Conservation (phyloP, 2,329 filamentous ascomycete genomes). For the Fusarium avenaceum region DNA sequence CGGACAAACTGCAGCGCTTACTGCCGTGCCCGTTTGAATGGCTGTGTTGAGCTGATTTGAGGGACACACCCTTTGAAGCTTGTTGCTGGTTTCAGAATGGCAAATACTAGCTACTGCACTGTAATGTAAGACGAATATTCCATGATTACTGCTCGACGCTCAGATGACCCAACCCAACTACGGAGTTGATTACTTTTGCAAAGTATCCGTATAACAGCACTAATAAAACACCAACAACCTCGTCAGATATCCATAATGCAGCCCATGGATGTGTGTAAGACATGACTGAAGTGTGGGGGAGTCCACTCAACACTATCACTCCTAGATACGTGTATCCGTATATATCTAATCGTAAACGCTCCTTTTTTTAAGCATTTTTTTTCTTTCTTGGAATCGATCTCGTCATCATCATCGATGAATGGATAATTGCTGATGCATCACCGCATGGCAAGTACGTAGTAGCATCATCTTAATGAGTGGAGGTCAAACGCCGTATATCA, state of each 20-base stretch:
- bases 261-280: conserved; percentile 28
- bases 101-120: conserved; percentile 7
- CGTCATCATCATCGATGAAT: conserved; percentile 20
- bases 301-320: conserved; percentile 7
- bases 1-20: conserved; percentile 20
- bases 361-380: background rate
- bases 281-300: conserved; percentile 10
- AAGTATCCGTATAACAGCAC: background rate
- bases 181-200: conserved; percentile 17
- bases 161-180: conserved; percentile 16
- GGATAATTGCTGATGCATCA: conserved; percentile 24
- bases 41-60: conserved; percentile 4
- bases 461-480: conserved; percentile 13
- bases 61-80: conserved; percentile 14
- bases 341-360: conserved; percentile 1
- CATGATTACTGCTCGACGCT: conserved; percentile 25
- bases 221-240: conserved; percentile 1
- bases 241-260: conserved; percentile 14
- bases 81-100: conserved; percentile 13
- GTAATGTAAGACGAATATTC: conserved; percentile 27
- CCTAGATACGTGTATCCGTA: background rate
- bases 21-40: conserved; percentile 10
- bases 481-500: conserved; percentile 1
- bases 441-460: background rate
- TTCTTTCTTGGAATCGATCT: conserved; percentile 11